Evolutionary conservation across 2,329 filamentous ascomycete species (phyloP), one percentile per base, ranked within the genome.

Genomic region (Colletotrichum truncatum): DNA sequence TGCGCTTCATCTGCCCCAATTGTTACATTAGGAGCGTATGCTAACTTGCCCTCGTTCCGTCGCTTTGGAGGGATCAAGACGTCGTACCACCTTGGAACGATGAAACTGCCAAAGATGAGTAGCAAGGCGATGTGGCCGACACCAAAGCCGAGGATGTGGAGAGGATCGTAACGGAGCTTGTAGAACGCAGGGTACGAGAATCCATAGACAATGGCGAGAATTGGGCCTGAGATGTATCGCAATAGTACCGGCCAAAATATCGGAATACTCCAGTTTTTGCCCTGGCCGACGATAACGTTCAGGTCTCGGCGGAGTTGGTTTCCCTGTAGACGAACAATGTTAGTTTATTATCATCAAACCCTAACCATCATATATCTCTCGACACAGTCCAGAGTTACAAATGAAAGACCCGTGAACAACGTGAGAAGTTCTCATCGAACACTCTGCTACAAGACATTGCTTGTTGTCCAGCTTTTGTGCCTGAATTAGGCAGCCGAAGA

Each of bases 221-320:
- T 79, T 0, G 83, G 84, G 0, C 79, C 82, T 12, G 81, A 80
- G 34, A 85, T 70, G 65, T 85, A 86, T 18, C 84, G 83, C 0
- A 85, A 73, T 0, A 88, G 74, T 1, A 82, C 72, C 0, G 82
- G 81, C 76, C 85, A 84, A 71, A 86, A 84, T 2, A 55, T 64
- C 1, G 86, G 85, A 23, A 88, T 86, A 3, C 73, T 80, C 86
- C 85, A 88, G 73, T 88, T 88, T 36, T 81, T 82, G 53, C 84
- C 84, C 4, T 75, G 77, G 8, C 82, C 85, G 21, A 88, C 81
- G 28, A 86, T 82, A 4, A 81, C 70, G 65, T 88, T 88, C 23
- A 88, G 80, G 68, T 88, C 85, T 25, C 80, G 80, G 32, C 82
- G 79, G 18, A 88, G 78, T 77, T 87, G 86, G 67, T 87, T 84